Evolutionary conservation across 1,284 basidiomycete species (phyloP), one percentile per base, ranked within the genome.

Genomic region (Coniophora puteana): DNA sequence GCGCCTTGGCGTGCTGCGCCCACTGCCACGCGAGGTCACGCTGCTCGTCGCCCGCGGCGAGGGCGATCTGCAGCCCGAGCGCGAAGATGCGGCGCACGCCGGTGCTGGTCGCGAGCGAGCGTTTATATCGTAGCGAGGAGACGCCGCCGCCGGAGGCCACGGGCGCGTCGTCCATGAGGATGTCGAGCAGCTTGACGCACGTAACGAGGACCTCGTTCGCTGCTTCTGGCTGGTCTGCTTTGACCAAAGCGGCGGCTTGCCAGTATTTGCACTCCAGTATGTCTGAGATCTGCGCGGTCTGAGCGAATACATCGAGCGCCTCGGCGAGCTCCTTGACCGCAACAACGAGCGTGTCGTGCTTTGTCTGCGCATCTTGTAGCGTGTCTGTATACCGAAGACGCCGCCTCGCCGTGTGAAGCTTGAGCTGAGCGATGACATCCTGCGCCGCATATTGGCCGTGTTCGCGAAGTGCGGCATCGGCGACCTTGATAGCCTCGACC

Each of bases 21-120:
- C 29, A 31, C 29, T 31, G 14, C 29, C 29, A 31, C n/a, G 29
- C 29, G n/a, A n/a, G n/a, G n/a, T n/a, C n/a, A n/a, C n/a, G n/a
- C n/a, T n/a, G n/a, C n/a, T n/a, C n/a, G n/a, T n/a, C n/a, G 29
- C 29, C 29, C 8, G 29, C n/a, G n/a, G 29, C 29, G n/a, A 18
- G 14, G 7, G 29, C 29, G 6, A 31, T 14, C 29, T 31, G 14
- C 8, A 31, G n/a, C 6, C 29, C 29, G 7, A 31, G 29, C n/a
- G 14, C n/a, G 29, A 31, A 31, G 29, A 31, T 31, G 6, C n/a
- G 29, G 8, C 29, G 29, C n/a, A 31, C n/a, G 29, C 6, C n/a
- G 14, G 14, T 31, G 7, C 29, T n/a, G n/a, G 29, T 31, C 8
- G 14, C 20, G 8, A 31, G 20, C 20, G 29, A 8, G 29, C 20